Evolutionary conservation across 176 grass and related monocot species (phyloP).

Genomic region (Elaeis guineensis): DNA sequence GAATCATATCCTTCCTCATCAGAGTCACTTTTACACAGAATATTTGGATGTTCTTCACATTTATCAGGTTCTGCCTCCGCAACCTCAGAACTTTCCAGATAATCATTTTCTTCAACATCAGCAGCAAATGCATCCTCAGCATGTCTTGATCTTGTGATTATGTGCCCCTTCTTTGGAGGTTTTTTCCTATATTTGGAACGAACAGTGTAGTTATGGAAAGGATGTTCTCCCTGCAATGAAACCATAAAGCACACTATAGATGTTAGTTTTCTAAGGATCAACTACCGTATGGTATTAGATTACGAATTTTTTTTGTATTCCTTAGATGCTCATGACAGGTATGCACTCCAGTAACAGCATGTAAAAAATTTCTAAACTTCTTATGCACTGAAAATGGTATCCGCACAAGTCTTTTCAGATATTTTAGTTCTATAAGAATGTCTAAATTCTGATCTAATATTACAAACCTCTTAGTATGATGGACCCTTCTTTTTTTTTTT

Average conservation of each 20-base stretch:
- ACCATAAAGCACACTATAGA: neutral
- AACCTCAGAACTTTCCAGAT: slow-evolving; percentile 17
- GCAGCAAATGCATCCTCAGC: slow-evolving; percentile 20
- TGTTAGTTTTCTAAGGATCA: neutral
- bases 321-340: neutral
- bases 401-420: no score
- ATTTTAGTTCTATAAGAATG: no score
- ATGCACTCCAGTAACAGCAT: neutral
- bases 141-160: slow-evolving; percentile 24
- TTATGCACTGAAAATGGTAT: no score
- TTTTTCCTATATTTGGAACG: slow-evolving; percentile 76
- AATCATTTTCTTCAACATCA: slow-evolving; percentile 18
- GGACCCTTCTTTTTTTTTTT: no score
- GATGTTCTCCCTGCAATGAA: slow-evolving; percentile 63
- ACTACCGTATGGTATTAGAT: neutral
- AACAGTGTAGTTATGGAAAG: slow-evolving; percentile 95
- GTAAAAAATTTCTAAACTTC: no score
- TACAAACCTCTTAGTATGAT: no score
- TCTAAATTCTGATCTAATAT: no score
- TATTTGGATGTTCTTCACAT: slow-evolving; percentile 28
- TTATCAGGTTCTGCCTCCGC: slow-evolving; percentile 23
- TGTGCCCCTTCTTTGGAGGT: slow-evolving; percentile 27
- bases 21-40: slow-evolving; percentile 24
- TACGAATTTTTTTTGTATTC: no score
- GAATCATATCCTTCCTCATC: slow-evolving; percentile 14